Evolutionary conservation across 2,329 filamentous ascomycete genomes (phyloP).

Genomic region (Orbilia oligospora): DNA sequence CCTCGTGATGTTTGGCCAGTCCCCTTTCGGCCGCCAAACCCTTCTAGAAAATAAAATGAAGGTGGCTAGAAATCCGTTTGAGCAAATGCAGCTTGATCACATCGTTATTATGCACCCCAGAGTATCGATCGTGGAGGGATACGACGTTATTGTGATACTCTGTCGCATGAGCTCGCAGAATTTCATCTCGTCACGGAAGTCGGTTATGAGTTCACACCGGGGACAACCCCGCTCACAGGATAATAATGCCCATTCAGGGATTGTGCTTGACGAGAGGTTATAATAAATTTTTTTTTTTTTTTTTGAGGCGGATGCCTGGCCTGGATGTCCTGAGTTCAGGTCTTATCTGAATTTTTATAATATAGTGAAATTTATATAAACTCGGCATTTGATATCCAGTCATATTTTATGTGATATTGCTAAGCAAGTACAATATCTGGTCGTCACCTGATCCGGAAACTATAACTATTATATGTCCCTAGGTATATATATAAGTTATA

Average conservation of each 20-base stretch:
- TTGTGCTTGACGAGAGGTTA: slow-evolving; percentile 43
- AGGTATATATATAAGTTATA: no score
- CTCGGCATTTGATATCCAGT: slow-evolving; percentile 1
- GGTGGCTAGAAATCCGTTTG: slow-evolving; percentile 43
- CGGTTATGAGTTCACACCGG: slow-evolving; percentile 33
- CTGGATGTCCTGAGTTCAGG: slow-evolving; percentile 12
- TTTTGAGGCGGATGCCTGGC: slow-evolving; percentile 36
- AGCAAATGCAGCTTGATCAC: slow-evolving; percentile 52
- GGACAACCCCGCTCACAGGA: slow-evolving; percentile 56
- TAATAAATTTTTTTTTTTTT: no score
- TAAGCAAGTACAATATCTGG: not conserved
- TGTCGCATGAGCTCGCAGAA: slow-evolving; percentile 50
- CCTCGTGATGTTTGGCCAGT: slow-evolving; percentile 54
- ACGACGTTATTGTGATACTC: slow-evolving; percentile 52
- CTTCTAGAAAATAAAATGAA: slow-evolving; percentile 52
- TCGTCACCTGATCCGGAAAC: slow-evolving; percentile 28
- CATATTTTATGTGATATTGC: slow-evolving; percentile 3
- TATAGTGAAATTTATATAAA: not conserved
- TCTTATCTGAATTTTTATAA: slow-evolving; percentile 18
- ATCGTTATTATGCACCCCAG: slow-evolving; percentile 55
- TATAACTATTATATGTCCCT: no score
- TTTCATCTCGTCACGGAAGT: slow-evolving; percentile 43
- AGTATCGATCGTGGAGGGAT: slow-evolving; percentile 54
- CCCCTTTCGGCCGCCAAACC: slow-evolving; percentile 11
- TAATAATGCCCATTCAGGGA: slow-evolving; percentile 52